Evolutionary conservation across 805 yeast genomes (phyloP), one percentile per base, ranked within the genome.

Genomic region (Pichia ethanolica): DNA sequence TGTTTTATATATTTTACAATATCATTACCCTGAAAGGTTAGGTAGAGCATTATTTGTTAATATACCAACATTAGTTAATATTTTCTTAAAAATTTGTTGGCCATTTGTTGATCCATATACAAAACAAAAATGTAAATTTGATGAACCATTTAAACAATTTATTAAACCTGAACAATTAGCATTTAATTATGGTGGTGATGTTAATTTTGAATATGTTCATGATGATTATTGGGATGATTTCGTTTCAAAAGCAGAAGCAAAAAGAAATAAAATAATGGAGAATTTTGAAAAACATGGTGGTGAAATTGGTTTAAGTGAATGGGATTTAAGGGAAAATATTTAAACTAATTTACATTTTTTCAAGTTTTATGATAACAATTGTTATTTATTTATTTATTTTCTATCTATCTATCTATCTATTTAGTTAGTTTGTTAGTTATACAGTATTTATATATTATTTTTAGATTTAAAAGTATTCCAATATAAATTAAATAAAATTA

Each of bases 41-140:
- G 99, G 99, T 28, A 80, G 86, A 62, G 97, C 97, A 0, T 72
- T 90, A 49, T 76, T 93, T 51, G 86, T 95, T 52, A 91, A 93
- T 67, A 89, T 93, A 57, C 98, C 98, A n/a, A 83, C 91, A 78
- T 70, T 89, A 46, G 97, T 91, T 7, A 87, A 95, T 89, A 82
- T 95, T 11, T 93, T 93, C 61, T 72, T 93, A 58, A 93, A 89
- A 70, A 71, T 93, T 53, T 89, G 93, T 56, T 89, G 88, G 66
- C 99, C 99, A 3, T 93, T 93, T 67, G 95, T 93, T 57, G 99
- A 93, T 66, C 97, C 97, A 20, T 72, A 86, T 63, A 93, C 99
- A 3, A 77, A 96, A 53, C 97, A 89, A 67, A 93, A 93, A 70
- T 78, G 91, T 61, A 91, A 89, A 14, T 93, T 82, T 62, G 95